A percentile compares a stretch with the other conserved stretches of the same genome.
Evolutionary conservation across 2,329 filamentous ascomycete genomes (phyloP).

Genomic region (Ascochyta fabae): DNA sequence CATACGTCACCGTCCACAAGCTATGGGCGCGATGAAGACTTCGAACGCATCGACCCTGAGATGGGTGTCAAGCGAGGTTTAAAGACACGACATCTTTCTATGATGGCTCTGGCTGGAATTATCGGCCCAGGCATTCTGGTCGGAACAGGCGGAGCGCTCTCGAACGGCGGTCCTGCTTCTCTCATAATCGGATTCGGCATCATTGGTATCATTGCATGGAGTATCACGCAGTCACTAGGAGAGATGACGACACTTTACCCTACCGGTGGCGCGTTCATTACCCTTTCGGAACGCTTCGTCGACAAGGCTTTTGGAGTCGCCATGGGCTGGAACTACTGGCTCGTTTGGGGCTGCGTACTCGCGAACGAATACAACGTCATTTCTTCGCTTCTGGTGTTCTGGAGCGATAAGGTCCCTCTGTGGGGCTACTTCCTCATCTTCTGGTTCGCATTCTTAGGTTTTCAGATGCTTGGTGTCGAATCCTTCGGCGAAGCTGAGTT

Average conservation of each 20-base stretch:
- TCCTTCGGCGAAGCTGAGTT: constrained; percentile 54
- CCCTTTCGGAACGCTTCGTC: constrained; percentile 69
- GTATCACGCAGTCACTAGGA: constrained; percentile 75
- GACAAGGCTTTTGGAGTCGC: constrained; percentile 26
- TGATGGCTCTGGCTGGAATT: constrained; percentile 60
- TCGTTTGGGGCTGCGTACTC: constrained; percentile 70
- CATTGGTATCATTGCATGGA: constrained; percentile 71
- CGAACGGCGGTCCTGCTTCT: constrained; percentile 72
- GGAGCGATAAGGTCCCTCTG: constrained; percentile 60
- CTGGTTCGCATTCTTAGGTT: constrained; percentile 48
- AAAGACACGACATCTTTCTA: constrained; percentile 70
- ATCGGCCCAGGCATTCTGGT: constrained; percentile 75
- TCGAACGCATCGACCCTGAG: constrained; percentile 59
- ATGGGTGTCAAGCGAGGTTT: constrained; percentile 72
- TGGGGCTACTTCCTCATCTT: constrained; percentile 53
- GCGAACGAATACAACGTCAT: constrained; percentile 76
- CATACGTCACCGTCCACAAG: constrained; percentile 27
- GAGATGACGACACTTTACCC: constrained; percentile 78
- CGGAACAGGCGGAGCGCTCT: constrained; percentile 72
- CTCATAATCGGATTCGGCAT: constrained; percentile 77
- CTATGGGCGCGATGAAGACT: constrained; percentile 34
- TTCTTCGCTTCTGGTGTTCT: constrained; percentile 69
- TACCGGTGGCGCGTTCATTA: constrained; percentile 73
- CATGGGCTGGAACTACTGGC: constrained; percentile 45
- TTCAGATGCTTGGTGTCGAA: constrained; percentile 51